Evolutionary conservation across 1,284 basidiomycete species (phyloP).

Genomic region (Acaromyces ingoldii): DNA sequence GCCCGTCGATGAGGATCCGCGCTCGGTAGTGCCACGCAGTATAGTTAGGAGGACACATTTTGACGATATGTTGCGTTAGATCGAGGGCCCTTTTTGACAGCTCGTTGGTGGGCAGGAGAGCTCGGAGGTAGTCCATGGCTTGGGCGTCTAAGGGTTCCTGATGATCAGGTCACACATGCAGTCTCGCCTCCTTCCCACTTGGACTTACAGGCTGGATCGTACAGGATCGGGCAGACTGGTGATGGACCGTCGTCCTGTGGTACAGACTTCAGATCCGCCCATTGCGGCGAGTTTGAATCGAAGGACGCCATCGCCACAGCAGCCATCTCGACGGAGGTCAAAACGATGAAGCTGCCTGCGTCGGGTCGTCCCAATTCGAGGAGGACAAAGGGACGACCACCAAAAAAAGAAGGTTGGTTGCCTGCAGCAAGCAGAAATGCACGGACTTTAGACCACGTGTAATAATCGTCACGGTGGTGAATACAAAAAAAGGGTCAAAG

Average conservation of each 20-base stretch:
- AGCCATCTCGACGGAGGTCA: too few species aligned
- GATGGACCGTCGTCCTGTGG: conserved; percentile 34
- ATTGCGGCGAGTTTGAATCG: conserved; percentile 21
- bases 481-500: too few species aligned
- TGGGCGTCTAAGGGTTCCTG: conserved; percentile 19
- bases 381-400: too few species aligned
- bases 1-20: conserved; percentile 21
- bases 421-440: too few species aligned
- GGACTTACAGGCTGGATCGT: conserved; percentile 29
- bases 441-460: too few species aligned
- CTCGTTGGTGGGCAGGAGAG: conserved; percentile 27
- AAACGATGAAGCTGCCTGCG: too few species aligned
- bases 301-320: too few species aligned
- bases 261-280: conserved; percentile 36
- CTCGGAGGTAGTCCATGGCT: conserved; percentile 45
- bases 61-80: conserved; percentile 35
- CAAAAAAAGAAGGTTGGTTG: too few species aligned
- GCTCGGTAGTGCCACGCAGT: conserved; percentile 44
- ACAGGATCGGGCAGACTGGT: conserved; percentile 46
- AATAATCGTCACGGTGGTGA: too few species aligned
- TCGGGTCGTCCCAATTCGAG: too few species aligned
- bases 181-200: not conserved
- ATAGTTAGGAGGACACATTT: conserved; percentile 41
- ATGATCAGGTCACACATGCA: not conserved
- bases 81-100: conserved; percentile 27